Evolutionary conservation across 306 rosid genomes (phyloP).

Genomic region (Lotus japonicus): DNA sequence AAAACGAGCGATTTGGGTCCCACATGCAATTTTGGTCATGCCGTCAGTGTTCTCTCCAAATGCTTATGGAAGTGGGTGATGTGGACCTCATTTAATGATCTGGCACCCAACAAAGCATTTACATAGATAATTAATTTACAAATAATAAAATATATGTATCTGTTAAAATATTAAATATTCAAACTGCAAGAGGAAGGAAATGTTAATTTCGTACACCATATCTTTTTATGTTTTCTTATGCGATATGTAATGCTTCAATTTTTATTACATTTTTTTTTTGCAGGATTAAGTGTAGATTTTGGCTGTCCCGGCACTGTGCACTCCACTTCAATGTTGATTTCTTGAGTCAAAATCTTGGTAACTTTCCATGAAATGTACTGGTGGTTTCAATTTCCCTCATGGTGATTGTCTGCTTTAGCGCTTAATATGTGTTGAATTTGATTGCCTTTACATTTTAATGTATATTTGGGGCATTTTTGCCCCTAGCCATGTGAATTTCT

Average conservation of each 20-base stretch:
- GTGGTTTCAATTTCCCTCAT: background rate
- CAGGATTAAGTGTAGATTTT: slow-evolving; percentile 28
- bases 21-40: too few relatives aligned
- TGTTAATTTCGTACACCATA: background rate
- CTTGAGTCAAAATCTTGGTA: slow-evolving; percentile 1
- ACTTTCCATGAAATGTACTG: background rate
- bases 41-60: too few relatives aligned
- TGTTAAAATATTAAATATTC: too few relatives aligned
- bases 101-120: too few relatives aligned
- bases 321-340: background rate
- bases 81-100: too few relatives aligned
- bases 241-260: background rate
- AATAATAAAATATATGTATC: too few relatives aligned
- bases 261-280: background rate
- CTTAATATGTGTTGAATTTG: background rate
- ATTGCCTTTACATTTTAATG: background rate
- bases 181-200: too few relatives aligned
- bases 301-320: background rate
- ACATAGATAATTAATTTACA: too few relatives aligned
- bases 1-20: too few relatives aligned
- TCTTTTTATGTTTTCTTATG: background rate
- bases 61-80: too few relatives aligned
- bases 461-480: background rate
- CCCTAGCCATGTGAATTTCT: background rate
- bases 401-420: background rate